These are phyloP conservation scores for Gossypium schwendimanii DNA, from an alignment of 441 rosid genomes.

Conservation along the genomic window DNA sequence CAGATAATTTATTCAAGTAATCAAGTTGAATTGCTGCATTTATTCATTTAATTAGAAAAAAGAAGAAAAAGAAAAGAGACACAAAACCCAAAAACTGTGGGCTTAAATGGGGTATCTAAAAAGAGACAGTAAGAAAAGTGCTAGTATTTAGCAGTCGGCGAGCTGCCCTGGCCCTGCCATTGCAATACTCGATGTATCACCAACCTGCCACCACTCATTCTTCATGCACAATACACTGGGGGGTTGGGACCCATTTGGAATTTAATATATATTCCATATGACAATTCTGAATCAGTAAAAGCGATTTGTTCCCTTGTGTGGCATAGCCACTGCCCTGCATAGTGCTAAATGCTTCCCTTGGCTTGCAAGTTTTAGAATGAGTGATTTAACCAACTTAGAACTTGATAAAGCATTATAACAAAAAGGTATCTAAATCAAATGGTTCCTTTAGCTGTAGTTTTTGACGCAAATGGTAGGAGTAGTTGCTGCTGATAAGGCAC, in stretches of 20 bases:
- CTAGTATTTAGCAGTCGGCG: not conserved
- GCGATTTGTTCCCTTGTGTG: slow-evolving; percentile 8
- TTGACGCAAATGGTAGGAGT: not conserved
- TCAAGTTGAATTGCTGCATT: not conserved
- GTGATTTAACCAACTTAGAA: not conserved
- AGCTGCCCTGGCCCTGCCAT: slow-evolving; percentile 1
- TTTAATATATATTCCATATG: not conserved
- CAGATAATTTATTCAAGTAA: not conserved
- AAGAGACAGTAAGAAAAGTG: not conserved
- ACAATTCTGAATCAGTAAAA: not conserved
- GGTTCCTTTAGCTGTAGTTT: not conserved
- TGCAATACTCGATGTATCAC: slow-evolving; percentile 16
- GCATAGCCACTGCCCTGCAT: not conserved
- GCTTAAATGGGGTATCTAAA: not conserved
- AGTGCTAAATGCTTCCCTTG: not conserved
- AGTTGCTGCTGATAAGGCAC: not conserved
- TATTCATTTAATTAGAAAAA: not conserved
- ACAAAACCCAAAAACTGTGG: not conserved
- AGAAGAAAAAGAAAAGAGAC: not conserved
- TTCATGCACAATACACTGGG: slow-evolving; percentile 1
- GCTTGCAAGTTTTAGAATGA: not conserved
- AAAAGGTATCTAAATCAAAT: not conserved
- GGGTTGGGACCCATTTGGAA: not conserved
- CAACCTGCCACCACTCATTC: slow-evolving; percentile 8
- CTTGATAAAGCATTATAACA: not conserved